Evolutionary conservation across 202 grass and related monocot genomes (phyloP).

Genomic region (Carex sylvatica): DNA sequence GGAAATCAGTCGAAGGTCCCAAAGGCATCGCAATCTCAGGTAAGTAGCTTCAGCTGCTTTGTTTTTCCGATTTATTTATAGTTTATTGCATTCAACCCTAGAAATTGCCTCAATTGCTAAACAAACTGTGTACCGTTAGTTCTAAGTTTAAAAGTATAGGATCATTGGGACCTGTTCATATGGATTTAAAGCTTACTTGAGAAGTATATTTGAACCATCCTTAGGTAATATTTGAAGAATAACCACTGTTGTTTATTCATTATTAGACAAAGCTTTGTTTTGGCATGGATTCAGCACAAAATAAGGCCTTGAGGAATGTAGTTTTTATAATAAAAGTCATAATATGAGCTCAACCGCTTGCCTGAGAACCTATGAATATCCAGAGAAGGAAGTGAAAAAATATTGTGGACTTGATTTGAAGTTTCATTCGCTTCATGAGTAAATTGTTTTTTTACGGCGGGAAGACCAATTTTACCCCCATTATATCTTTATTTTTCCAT

Average conservation of each 20-base stretch:
- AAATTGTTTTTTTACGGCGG: neutral
- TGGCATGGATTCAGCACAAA: neutral
- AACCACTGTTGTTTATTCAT: neutral
- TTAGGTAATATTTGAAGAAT: neutral
- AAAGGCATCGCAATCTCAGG: conserved; percentile 25
- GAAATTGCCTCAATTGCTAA: conserved; percentile 18
- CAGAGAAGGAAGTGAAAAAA: neutral
- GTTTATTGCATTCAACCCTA: neutral
- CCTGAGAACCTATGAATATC: neutral
- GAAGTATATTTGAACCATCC: neutral
- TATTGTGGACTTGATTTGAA: neutral
- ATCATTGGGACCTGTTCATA: neutral
- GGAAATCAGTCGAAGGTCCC: conserved; percentile 29
- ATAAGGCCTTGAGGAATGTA: neutral
- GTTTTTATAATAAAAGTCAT: neutral
- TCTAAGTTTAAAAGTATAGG: neutral
- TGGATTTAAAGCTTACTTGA: neutral
- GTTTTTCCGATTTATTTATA: neutral
- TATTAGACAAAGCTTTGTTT: neutral
- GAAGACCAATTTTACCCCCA: neutral
- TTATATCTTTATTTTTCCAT: neutral
- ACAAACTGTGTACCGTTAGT: neutral
- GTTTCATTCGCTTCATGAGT: neutral
- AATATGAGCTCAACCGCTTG: neutral
- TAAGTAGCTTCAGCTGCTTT: neutral